Conservation (phyloP, 1,139 yeast species). For the Yamadazyma trypodendri region DNA sequence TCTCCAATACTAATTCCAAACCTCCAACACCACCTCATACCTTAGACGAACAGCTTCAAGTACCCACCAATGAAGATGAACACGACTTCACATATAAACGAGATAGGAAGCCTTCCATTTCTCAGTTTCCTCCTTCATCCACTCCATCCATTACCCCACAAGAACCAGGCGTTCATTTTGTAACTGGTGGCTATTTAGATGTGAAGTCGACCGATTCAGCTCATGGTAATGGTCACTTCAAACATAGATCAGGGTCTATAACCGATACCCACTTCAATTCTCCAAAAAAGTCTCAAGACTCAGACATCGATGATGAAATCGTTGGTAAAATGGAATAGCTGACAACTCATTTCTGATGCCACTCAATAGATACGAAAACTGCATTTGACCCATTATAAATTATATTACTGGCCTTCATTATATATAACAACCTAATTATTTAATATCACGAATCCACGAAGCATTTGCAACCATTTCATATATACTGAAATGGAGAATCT, state of each 20-base stretch:
- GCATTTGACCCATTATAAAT: too few relatives aligned
- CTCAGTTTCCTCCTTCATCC: slow-evolving; percentile 20
- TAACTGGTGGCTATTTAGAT: slow-evolving; percentile 12
- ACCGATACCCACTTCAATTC: slow-evolving; percentile 5
- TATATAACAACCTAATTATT: too few relatives aligned
- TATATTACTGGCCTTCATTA: too few relatives aligned
- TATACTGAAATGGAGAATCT: too few relatives aligned
- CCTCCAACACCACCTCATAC: slow-evolving; percentile 10
- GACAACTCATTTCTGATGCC: too few relatives aligned
- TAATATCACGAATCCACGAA: background rate
- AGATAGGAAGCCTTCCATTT: slow-evolving; percentile 14
- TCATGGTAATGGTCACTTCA: slow-evolving; percentile 4
- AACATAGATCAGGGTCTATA: slow-evolving; percentile 2
- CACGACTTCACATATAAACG: background rate
- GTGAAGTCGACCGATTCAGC: background rate
- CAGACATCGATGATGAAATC: slow-evolving; percentile 11
- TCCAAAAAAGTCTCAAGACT: slow-evolving; percentile 4
- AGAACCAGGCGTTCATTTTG: slow-evolving; percentile 6
- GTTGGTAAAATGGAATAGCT: slow-evolving; percentile 17
- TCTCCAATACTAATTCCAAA: slow-evolving; percentile 5
- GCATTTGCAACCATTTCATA: background rate
- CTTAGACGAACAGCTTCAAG: background rate
- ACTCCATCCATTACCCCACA: background rate
- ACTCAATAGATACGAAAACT: too few relatives aligned
- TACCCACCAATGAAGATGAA: background rate